Evolutionary conservation across 108 stramenopile species (phyloP), one percentile per base, ranked within the genome.

Genomic region (Cyclotella baltica): DNA sequence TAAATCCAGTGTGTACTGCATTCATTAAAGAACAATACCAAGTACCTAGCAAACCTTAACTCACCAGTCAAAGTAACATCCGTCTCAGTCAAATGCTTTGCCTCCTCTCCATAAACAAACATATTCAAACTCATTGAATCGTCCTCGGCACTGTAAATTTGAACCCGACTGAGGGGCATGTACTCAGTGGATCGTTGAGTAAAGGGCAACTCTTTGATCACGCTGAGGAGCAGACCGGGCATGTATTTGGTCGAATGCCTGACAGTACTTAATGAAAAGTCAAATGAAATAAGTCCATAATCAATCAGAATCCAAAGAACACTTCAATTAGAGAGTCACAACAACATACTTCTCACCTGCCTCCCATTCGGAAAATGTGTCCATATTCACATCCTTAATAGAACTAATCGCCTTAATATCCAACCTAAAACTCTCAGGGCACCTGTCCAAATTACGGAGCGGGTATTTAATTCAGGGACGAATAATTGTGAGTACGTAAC

Each of bases 391-490:
- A 76, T 92, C 95, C 61, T 92, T 86, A 50, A 99, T 83, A 36
- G 97, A 90, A 58, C 88, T 81, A 62, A 99, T 94, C 29, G 99
- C 97, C 77, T 97, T 96, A 68, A 99, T 90, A 81, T 98, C 95
- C 80, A 93, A 78, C n/a, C 97, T 90, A 62, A 96, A 89, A 51
- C 87, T 84, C 72, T 96, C 92, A n/a, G 6, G 92, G 89, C 9
- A 97, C 92, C 76, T 98, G 96, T 0, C 89, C 82, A 85, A 99
- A 99, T 65, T 96, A 96, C 19, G 86, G 73, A 22, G 80, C 88
- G 8, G 98, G 98, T 96, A 98, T 97, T 25, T 93, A 92, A 9
- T 92, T 77, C 66, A 98, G 77, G 79, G 97, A 98, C 98, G n/a
- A n/a, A n/a, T n/a, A n/a, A n/a, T n/a, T n/a, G n/a, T n/a, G n/a